Evolutionary conservation across 768 basidiomycete genomes (phyloP).

Genomic region (Leccinellum luteum): DNA sequence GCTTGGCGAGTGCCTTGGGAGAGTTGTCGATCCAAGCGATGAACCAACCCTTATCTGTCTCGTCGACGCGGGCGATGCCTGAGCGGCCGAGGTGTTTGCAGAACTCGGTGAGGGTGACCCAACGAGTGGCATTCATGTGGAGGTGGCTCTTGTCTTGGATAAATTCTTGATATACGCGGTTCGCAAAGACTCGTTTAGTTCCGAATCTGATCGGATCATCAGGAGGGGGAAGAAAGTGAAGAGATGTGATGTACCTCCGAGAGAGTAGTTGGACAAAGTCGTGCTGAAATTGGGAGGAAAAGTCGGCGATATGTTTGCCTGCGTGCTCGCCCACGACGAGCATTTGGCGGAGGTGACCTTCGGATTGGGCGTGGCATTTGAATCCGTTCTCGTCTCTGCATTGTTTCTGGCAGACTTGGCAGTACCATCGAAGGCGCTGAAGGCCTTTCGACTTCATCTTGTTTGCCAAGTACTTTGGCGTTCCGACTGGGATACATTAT

Average conservation of each 20-base stretch:
- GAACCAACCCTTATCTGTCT: conserved; percentile 99
- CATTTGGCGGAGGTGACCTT: conserved; percentile 94
- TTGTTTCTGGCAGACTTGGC: conserved; percentile 99
- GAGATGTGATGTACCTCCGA: conserved; percentile 68
- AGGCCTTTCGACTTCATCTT: conserved; percentile 98
- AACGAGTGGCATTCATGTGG: conserved; percentile 98
- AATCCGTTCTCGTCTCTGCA: conserved; percentile 99
- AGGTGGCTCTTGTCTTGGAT: conserved; percentile 91
- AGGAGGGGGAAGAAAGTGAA: too few relatives aligned
- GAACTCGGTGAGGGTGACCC: conserved; percentile 98
- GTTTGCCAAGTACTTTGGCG: conserved; percentile 88
- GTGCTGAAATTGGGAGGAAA: conserved; percentile 83
- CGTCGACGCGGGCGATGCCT: conserved; percentile 90
- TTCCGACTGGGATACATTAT: conserved; percentile 57
- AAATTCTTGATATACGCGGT: conserved; percentile 96
- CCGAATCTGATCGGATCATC: conserved; percentile 84
- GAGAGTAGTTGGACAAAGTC: conserved; percentile 92
- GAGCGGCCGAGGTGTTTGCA: conserved; percentile 81
- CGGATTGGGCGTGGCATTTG: conserved; percentile 89
- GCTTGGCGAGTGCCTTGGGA: conserved; percentile 87
- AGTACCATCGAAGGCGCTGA: conserved; percentile 96
- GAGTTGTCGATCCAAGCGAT: conserved; percentile 96
- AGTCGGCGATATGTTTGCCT: conserved; percentile 87
- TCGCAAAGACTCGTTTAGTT: conserved; percentile 92
- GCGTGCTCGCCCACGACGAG: conserved; percentile 94